Conservation (phyloP, 176 grass and related monocot genomes). For the Oropetium thomaeum region DNA sequence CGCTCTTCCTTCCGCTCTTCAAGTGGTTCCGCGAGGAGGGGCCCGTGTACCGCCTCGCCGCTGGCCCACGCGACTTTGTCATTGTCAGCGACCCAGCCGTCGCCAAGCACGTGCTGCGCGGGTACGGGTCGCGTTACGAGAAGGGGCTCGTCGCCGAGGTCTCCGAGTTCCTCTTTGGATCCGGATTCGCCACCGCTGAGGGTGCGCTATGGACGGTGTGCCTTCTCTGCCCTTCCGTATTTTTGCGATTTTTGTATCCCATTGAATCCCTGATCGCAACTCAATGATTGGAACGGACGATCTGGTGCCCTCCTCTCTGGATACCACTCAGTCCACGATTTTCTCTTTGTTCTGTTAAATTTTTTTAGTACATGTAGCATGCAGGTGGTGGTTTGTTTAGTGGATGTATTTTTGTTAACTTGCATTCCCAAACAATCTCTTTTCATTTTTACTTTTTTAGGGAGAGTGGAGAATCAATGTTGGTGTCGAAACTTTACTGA, state of each 20-base stretch:
- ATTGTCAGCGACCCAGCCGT: slow-evolving; percentile 82
- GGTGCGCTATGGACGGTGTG: slow-evolving; percentile 75
- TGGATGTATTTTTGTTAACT: background rate
- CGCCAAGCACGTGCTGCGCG: slow-evolving; percentile 80
- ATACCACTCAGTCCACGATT: too few species aligned
- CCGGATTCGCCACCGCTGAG: slow-evolving; percentile 82
- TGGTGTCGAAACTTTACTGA: background rate
- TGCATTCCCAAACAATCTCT: background rate
- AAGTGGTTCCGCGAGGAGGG: slow-evolving; percentile 95
- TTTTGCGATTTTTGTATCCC: background rate
- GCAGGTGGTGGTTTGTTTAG: background rate
- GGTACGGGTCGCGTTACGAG: slow-evolving; percentile 74
- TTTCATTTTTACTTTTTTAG: background rate
- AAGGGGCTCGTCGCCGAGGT: slow-evolving; percentile 96
- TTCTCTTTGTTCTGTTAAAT: background rate
- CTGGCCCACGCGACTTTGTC: slow-evolving; percentile 82
- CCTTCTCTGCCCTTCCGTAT: background rate
- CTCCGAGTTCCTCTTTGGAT: slow-evolving; percentile 92
- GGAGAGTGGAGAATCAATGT: background rate
- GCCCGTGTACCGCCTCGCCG: slow-evolving; percentile 83
- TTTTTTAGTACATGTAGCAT: background rate
- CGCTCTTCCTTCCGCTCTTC: slow-evolving; percentile 96
- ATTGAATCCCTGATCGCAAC: background rate
- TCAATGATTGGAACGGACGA: background rate
- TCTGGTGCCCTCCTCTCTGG: background rate